Evolutionary conservation across 2,329 filamentous ascomycete species (phyloP).

Genomic region (Calcarisporium arbuscula): DNA sequence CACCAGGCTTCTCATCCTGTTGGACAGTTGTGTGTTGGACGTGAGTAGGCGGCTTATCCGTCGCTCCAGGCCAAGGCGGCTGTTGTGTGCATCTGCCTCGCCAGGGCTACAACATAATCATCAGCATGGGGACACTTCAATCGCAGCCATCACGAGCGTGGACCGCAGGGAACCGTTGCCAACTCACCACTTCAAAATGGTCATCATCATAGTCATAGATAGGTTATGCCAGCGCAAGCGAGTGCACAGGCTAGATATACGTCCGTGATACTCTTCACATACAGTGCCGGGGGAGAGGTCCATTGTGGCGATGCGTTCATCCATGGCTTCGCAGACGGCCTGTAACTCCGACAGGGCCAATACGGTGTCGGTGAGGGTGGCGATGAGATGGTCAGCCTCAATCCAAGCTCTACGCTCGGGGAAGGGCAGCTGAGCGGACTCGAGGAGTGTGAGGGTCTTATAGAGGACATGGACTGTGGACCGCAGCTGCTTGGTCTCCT

Average conservation of each 20-base stretch:
- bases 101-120: constrained; percentile 19
- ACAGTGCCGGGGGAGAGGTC: no score
- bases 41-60: constrained; percentile 27
- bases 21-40: constrained; percentile 26
- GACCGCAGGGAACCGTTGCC: no score
- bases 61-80: constrained; percentile 25
- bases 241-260: constrained; percentile 19
- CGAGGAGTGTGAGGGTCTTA: constrained; percentile 27
- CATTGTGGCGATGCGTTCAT: constrained; percentile 7
- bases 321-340: constrained; percentile 17
- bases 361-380: constrained; percentile 28
- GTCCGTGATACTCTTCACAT: constrained; percentile 20
- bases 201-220: constrained; percentile 34
- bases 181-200: constrained; percentile 31
- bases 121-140: not conserved
- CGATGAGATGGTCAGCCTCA: constrained; percentile 25
- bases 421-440: constrained; percentile 25
- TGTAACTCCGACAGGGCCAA: constrained; percentile 28
- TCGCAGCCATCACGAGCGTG: no score
- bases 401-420: constrained; percentile 30
- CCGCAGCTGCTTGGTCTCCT: constrained; percentile 30
- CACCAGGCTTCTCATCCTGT: constrained; percentile 22
- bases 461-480: constrained; percentile 29
- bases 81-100: constrained; percentile 28
- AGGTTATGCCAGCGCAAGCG: constrained; percentile 30